These are phyloP conservation scores for Kwoniella mangroviensis DNA, from an alignment of 768 basidiomycete species.

Conservation along the genomic window DNA sequence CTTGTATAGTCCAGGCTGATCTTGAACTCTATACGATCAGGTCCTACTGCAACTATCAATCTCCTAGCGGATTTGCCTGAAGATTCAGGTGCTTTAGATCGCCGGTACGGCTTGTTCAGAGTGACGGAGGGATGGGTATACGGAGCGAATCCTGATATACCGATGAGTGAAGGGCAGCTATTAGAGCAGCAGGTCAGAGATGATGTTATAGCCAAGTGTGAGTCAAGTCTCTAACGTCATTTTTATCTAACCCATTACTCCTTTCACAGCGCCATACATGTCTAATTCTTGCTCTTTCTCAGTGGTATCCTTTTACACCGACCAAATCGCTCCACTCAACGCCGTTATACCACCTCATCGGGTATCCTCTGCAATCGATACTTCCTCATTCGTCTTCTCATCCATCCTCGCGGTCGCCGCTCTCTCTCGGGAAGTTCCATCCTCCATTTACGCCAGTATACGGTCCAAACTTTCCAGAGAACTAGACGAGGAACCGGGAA, in stretches of 20 bases:
- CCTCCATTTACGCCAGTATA: slow-evolving; percentile 13
- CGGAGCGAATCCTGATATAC: slow-evolving; percentile 17
- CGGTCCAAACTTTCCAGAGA: slow-evolving; percentile 5
- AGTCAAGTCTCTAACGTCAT: background rate
- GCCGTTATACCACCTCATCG: slow-evolving; percentile 24
- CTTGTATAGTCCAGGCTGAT: background rate
- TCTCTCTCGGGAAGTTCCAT: slow-evolving; percentile 16
- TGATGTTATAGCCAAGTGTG: slow-evolving; percentile 21
- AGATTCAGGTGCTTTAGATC: slow-evolving; percentile 17
- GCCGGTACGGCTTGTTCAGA: slow-evolving; percentile 19
- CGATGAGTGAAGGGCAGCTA: slow-evolving; percentile 16
- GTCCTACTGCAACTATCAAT: slow-evolving; percentile 20
- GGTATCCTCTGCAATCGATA: background rate
- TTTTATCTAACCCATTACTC: too few relatives aligned
- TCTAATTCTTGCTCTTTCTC: too few relatives aligned
- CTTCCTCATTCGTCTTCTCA: slow-evolving; percentile 9
- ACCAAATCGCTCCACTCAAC: slow-evolving; percentile 17
- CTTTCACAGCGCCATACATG: background rate
- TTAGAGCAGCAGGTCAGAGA: slow-evolving; percentile 21
- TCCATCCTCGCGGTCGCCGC: slow-evolving; percentile 21
- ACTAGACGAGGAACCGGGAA: slow-evolving; percentile 2
- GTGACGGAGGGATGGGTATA: slow-evolving; percentile 25
- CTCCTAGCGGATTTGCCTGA: slow-evolving; percentile 14
- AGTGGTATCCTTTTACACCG: slow-evolving; percentile 21
- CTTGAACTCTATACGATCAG: background rate